Evolutionary conservation across 805 yeast genomes (phyloP).

Genomic region (Wickerhamomyces mucosus): DNA sequence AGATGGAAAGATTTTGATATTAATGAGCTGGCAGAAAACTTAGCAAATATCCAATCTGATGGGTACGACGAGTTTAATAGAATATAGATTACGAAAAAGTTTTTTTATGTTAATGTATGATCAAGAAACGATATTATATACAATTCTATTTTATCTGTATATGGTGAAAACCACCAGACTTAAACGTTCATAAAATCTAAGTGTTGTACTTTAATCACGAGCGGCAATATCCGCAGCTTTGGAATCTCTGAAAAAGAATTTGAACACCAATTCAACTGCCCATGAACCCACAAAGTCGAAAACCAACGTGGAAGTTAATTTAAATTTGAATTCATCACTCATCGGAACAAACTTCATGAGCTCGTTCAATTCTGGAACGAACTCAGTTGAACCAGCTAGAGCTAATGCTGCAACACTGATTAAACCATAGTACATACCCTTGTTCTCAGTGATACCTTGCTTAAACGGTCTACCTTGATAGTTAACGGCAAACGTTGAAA

Average conservation of each 20-base stretch:
- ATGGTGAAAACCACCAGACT: no score
- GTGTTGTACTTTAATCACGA: no score
- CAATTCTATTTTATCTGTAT: no score
- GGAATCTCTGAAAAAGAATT: conserved; percentile 80
- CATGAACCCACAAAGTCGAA: conserved; percentile 72
- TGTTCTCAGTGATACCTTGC: conserved; percentile 81
- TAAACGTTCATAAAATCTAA: no score
- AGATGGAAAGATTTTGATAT: conserved; percentile 18
- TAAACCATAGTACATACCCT: conserved; percentile 95
- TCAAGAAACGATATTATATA: no score
- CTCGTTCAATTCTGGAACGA: conserved; percentile 88
- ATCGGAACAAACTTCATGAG: conserved; percentile 88
- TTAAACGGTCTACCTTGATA: conserved; percentile 96
- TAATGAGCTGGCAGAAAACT: conserved; percentile 7
- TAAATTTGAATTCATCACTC: conserved; percentile 61
- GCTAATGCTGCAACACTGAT: conserved; percentile 87
- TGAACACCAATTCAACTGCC: conserved; percentile 72
- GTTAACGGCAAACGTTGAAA: conserved; percentile 94
- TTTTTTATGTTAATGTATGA: no score
- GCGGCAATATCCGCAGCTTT: conserved; percentile 86
- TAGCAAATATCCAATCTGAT: no score
- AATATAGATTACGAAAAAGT: no score
- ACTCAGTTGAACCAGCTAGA: conserved; percentile 86
- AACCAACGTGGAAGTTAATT: conserved; percentile 63
- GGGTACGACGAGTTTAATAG: no score